These are phyloP conservation scores for Eustoma russellianum DNA, from an alignment of 257 asterid genomes.

Conservation along the genomic window DNA sequence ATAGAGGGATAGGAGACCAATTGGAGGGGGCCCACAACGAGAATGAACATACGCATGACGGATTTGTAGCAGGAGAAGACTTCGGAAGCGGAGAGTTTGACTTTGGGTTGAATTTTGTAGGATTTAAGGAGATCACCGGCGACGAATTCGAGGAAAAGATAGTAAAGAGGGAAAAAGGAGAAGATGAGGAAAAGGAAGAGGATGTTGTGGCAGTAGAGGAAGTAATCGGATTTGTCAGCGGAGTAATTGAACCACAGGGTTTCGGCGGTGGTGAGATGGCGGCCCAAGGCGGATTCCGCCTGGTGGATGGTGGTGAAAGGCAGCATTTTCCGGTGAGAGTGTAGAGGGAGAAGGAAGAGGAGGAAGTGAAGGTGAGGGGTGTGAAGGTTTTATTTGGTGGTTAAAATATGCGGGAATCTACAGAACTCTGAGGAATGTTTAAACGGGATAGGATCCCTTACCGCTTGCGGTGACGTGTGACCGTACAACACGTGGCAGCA, in stretches of 20 bases:
- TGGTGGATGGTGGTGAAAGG: slow-evolving; percentile 64
- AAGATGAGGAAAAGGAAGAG: slow-evolving; percentile 68
- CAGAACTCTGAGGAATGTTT: slow-evolving; percentile 2
- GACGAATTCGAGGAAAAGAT: slow-evolving; percentile 49
- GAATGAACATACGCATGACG: slow-evolving; percentile 81
- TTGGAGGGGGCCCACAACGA: slow-evolving; percentile 88
- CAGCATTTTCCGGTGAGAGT: slow-evolving; percentile 29
- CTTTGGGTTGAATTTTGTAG: slow-evolving; percentile 81
- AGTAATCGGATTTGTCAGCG: slow-evolving; percentile 79
- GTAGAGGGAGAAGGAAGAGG: not conserved
- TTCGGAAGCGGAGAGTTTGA: slow-evolving; percentile 50
- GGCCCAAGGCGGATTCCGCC: slow-evolving; percentile 70
- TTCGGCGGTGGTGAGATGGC: slow-evolving; percentile 64
- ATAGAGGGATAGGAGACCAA: slow-evolving; percentile 77
- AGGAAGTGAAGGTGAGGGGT: not conserved
- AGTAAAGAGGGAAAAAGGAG: slow-evolving; percentile 68
- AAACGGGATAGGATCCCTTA: too few species aligned
- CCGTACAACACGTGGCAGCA: too few species aligned
- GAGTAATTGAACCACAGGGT: slow-evolving; percentile 80
- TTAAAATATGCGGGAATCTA: slow-evolving; percentile 17
- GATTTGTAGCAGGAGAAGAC: slow-evolving; percentile 60
- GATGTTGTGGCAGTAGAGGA: slow-evolving; percentile 83
- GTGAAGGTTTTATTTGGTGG: not conserved
- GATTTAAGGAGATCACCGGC: slow-evolving; percentile 24
- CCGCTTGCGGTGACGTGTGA: too few species aligned